A percentile compares a stretch with the other conserved stretches of the same genome.
These are phyloP conservation scores for Rhypophila decipiens DNA, from an alignment of 495 filamentous ascomycete genomes.

Conservation along the genomic window DNA sequence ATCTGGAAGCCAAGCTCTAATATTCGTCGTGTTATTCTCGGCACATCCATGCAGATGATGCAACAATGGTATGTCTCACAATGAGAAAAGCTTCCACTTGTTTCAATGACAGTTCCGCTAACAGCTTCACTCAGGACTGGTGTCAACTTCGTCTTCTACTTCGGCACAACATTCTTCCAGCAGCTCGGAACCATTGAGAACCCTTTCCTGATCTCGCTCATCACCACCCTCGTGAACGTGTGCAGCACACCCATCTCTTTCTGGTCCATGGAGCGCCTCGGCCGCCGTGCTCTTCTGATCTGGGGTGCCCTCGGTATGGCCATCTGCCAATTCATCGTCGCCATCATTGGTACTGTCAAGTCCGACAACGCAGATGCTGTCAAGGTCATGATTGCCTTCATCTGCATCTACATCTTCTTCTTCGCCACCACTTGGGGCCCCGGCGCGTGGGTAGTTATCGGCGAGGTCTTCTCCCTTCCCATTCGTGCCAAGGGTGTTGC, in stretches of 20 bases:
- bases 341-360: slow-evolving; percentile 57
- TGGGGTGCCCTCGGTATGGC: slow-evolving; percentile 73
- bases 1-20: slow-evolving; percentile 46
- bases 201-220: slow-evolving; percentile 71
- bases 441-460: slow-evolving; percentile 73
- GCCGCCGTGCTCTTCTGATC: slow-evolving; percentile 71
- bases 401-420: slow-evolving; percentile 79
- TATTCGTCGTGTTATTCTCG: slow-evolving; percentile 66
- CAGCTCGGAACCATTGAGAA: slow-evolving; percentile 63
- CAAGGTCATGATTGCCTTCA: slow-evolving; percentile 63
- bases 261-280: slow-evolving; percentile 70
- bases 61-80: slow-evolving; percentile 46
- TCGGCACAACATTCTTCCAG: slow-evolving; percentile 72
- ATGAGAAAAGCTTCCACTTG: background rate
- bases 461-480: slow-evolving; percentile 78
- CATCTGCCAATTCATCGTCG: slow-evolving; percentile 77
- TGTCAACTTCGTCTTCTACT: slow-evolving; percentile 92
- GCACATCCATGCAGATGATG: slow-evolving; percentile 66
- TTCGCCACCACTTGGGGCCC: slow-evolving; percentile 79
- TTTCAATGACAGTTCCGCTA: too few species aligned
- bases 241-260: slow-evolving; percentile 72
- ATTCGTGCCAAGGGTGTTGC: slow-evolving; percentile 76
- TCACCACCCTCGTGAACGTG: slow-evolving; percentile 82
- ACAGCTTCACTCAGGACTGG: slow-evolving; percentile 51
- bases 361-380: slow-evolving; percentile 50